phyloP scores from a whole-genome alignment of 2,329 filamentous ascomycete species.

The Colletotrichum cuscutae region DNA sequence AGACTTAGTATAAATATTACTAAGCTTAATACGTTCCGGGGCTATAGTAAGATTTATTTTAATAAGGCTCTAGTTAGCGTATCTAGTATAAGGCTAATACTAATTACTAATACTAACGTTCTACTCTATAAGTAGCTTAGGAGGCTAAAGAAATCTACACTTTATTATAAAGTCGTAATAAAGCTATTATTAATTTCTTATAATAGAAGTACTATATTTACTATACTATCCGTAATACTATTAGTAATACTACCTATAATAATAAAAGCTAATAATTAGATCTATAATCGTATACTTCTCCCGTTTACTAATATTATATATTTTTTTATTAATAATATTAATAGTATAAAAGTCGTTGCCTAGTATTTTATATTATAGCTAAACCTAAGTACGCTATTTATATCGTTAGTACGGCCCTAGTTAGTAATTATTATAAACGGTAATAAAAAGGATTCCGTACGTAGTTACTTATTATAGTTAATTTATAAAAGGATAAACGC shows the following conservation, averaged over 20 bases:
- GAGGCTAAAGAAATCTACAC: neutral
- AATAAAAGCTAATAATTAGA: neutral
- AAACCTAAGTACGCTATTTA: neutral
- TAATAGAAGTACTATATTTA: neutral
- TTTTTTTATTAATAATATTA: conserved; percentile 9
- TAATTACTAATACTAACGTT: neutral
- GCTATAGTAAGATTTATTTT: neutral
- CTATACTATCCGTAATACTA: no score
- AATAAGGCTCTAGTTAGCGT: neutral
- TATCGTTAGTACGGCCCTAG: neutral
- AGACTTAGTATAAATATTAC: conserved; percentile 2
- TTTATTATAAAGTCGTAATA: neutral
- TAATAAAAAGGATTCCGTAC: neutral
- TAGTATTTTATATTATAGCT: neutral
- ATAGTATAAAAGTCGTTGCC: conserved; percentile 3
- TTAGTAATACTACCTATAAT: no score
- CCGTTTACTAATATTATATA: conserved; percentile 13
- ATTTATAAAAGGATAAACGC: neutral
- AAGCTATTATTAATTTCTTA: neutral
- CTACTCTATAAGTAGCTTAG: neutral
- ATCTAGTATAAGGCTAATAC: neutral
- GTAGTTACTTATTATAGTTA: neutral
- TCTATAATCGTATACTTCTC: conserved; percentile 16
- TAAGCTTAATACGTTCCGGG: neutral
- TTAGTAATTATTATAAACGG: neutral